Base-by-base conservation (phyloP, 371 early-diverging fungal species). In the Dichotomocladium elegans region DNA sequence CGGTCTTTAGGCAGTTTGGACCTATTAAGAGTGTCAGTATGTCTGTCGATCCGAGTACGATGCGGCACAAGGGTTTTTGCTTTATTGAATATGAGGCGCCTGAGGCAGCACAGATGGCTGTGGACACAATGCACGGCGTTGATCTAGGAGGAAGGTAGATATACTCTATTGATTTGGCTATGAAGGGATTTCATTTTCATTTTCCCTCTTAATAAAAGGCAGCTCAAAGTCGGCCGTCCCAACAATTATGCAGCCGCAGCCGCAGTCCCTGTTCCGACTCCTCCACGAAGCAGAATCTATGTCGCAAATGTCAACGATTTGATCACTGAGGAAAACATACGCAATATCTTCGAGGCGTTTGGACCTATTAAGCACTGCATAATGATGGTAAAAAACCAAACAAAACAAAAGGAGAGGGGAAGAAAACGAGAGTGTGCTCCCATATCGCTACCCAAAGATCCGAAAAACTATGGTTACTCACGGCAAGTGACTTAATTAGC, bases 1-100 rank as follows among this genome's bases (percentile, higher is more conserved):
- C 74, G n/a, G 82, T 85, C 19, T 90, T 93, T 59, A 48, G 71
- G 4, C 83, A 85, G 55, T 92, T 86, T 66, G 94, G 94, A 3
- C 53, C 70, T 3, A 82, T 93, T 58, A 79, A 81, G 50, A 76
- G 77, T 37, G 68, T 91, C 37, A 84, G 82, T 46, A 85, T 92
- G 85, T 80, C 83, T 8, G 64, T 83, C 53, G 91, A 92, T 61
- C 73, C 90, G 1, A 53, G 69, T 10, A 82, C 86, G 10, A 83
- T 83, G 25, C 81, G 81, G 40, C 93, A 93, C 70, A 89, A 89
- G 55, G 94, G 94, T 11, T 93, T 83, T 61, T 89, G 91, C 58
- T 93, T 93, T 67, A 78, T 93, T 15, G 92, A 93, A 62, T 93
- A 78, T 53, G 89, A 91, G 28, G 77, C 82, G 14, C 92, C 93